Base-by-base conservation (phyloP, 2,329 filamentous ascomycete species). In the Colletotrichum lupini region DNA sequence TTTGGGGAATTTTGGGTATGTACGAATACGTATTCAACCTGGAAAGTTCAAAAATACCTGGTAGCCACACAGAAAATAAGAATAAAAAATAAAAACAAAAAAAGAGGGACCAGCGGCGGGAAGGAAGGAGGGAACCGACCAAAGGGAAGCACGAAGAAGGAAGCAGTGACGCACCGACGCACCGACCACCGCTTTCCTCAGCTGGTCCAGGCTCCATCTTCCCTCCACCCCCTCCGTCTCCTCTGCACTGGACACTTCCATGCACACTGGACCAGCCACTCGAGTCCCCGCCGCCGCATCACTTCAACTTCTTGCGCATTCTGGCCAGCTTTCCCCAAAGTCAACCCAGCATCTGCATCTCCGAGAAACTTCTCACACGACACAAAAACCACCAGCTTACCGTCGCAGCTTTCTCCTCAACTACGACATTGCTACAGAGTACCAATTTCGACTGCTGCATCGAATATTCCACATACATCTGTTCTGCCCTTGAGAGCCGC, bases 161-260 rank as follows among this genome's bases (percentile, higher is more conserved):
- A 73, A 67, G 55, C 67, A 72, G 68, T 74, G 72, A 74, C 72
- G 72, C 72, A 74, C 24, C 49, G 68, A 72, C 63, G 72, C 72
- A 74, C 72, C 42, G 72, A 72, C 72, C 72, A 72, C 68, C 72
- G 62, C 63, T 72, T 72, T 52, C 72, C 67, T 42, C 16, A 49
- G 42, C 42, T 42, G 58, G 57, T 55, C 62, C 46, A 72, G 57
- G 72, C 52, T 74, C 72, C 72, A 73, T 73, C 63, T 65, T 60
- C 58, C 59, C 53, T 64, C 42, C 56, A 56, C 68, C 57, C 55
- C 68, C 67, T 66, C 67, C 71, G 53, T 59, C 69, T 32, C 32
- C 32, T 32, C 32, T 32, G 30, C 30, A 32, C 9, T 32, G 32
- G 32, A 32, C 32, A 32, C 32, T 32, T 30, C 30, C 30, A 30